Base-by-base conservation (phyloP, 768 basidiomycete genomes). In the Chalciporus piperatus region DNA sequence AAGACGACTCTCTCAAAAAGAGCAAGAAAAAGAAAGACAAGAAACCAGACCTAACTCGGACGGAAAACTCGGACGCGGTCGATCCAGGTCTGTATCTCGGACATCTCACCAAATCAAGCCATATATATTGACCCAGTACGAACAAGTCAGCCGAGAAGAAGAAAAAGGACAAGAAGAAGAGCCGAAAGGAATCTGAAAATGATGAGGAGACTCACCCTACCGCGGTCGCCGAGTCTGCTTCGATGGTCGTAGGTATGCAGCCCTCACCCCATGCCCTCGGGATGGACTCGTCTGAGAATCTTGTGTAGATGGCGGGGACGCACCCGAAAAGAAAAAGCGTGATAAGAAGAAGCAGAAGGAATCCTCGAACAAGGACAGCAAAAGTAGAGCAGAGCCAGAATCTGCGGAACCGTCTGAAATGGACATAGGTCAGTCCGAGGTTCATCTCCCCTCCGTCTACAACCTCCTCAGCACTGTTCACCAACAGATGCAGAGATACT, bases 21-120 rank as follows among this genome's bases (percentile, higher is more conserved):
- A 48, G 50, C 10, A 65, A 58, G 60, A 66, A 70, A 25, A 65
- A 64, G 51, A 65, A 62, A 50, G 50, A 50, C 23, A 61, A 54
- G 50, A 58, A 43, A 19, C 23, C 37, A 14, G 33, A 35, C 11
- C n/a, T n/a, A n/a, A n/a, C n/a, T n/a, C n/a, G n/a, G n/a, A n/a
- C n/a, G n/a, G n/a, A n/a, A n/a, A n/a, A n/a, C n/a, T n/a, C n/a
- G n/a, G n/a, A n/a, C n/a, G n/a, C n/a, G n/a, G n/a, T n/a, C n/a
- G n/a, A n/a, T n/a, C n/a, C n/a, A n/a, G n/a, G n/a, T n/a, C n/a
- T n/a, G n/a, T n/a, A n/a, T n/a, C n/a, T n/a, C n/a, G n/a, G n/a
- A n/a, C n/a, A n/a, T n/a, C n/a, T n/a, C n/a, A n/a, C n/a, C n/a
- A n/a, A n/a, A n/a, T n/a, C n/a, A n/a, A n/a, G n/a, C n/a, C n/a